Conservation (phyloP, 306 rosid species). For the Sindora glabra region DNA sequence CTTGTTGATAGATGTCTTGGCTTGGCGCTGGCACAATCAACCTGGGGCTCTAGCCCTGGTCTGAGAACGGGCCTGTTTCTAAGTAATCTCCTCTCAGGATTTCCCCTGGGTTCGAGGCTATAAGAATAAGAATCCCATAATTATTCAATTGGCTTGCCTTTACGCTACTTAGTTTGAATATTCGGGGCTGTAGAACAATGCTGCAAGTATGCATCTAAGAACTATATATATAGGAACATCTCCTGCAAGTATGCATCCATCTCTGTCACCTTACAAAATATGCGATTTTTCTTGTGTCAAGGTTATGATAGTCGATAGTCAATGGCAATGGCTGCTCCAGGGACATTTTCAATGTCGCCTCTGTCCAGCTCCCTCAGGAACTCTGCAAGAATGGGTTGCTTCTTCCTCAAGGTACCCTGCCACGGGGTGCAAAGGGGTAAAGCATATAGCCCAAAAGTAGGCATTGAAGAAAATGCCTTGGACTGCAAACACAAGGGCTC, state of each 20-base stretch:
- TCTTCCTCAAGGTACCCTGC: slow-evolving; percentile 85
- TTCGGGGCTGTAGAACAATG: neutral
- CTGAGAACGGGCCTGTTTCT: slow-evolving; percentile 73
- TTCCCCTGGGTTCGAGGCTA: slow-evolving; percentile 65
- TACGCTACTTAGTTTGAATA: neutral
- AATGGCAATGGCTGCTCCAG: slow-evolving; percentile 69
- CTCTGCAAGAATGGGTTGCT: slow-evolving; percentile 68
- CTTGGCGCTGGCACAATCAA: slow-evolving; percentile 69
- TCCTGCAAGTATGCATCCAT: too few species aligned
- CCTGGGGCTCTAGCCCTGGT: slow-evolving; percentile 89
- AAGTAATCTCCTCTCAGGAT: slow-evolving; percentile 58
- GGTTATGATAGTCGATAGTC: slow-evolving; percentile 38
- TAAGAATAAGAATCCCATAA: slow-evolving; percentile 26
- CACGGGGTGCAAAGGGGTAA: slow-evolving; percentile 66
- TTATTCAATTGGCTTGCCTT: neutral
- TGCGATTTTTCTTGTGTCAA: too few species aligned
- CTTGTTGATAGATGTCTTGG: slow-evolving; percentile 66
- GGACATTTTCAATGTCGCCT: slow-evolving; percentile 59
- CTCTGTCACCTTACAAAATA: too few species aligned
- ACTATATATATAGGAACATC: too few species aligned
- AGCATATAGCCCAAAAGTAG: slow-evolving; percentile 55
- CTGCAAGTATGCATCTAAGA: too few species aligned
- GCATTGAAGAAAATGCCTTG: slow-evolving; percentile 76
- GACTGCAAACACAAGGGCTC: slow-evolving; percentile 57
- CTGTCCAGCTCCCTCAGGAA: slow-evolving; percentile 64